Percentiles rank a stretch among this genome's conserved stretches.
Conservation (phyloP, 169 alveolate species). For the Plasmodium malariae region DNA sequence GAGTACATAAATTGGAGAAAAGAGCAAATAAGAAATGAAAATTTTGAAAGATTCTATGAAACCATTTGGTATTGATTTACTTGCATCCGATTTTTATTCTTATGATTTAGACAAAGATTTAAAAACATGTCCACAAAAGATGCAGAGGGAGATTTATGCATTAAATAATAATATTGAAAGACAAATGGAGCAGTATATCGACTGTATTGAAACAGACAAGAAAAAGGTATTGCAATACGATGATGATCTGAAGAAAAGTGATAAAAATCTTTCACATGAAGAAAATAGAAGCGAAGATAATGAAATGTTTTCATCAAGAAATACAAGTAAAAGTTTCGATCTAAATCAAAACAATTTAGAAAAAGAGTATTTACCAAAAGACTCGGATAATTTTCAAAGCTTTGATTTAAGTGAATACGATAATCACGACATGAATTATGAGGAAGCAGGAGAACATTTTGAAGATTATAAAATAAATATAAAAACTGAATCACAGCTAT, state of each 20-base stretch:
- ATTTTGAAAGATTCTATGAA: not conserved
- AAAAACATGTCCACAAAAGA: not conserved
- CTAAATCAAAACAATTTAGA: not conserved
- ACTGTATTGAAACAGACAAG: not conserved
- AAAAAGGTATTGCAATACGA: not conserved
- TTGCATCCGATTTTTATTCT: not conserved
- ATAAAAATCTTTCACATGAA: not conserved
- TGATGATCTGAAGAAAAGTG: not conserved
- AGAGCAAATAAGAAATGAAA: too few relatives aligned
- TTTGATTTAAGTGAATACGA: conserved; percentile 5
- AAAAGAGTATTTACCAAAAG: not conserved
- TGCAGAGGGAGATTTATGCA: too few relatives aligned
- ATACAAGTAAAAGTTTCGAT: not conserved
- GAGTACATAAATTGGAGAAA: too few relatives aligned
- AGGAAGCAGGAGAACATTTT: not conserved
- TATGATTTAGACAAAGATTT: not conserved
- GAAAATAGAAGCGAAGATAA: not conserved
- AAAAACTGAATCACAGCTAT: conserved; percentile 9
- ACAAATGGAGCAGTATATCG: not conserved
- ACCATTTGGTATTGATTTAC: not conserved
- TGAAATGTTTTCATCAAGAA: not conserved
- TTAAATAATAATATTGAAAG: not conserved
- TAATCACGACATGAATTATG: not conserved
- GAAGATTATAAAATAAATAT: conserved; percentile 19
- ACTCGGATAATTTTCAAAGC: conserved; percentile 51